Evolutionary conservation across 1,139 yeast genomes (phyloP), one percentile per base, ranked within the genome.

Genomic region (Nematodospora anomalae): DNA sequence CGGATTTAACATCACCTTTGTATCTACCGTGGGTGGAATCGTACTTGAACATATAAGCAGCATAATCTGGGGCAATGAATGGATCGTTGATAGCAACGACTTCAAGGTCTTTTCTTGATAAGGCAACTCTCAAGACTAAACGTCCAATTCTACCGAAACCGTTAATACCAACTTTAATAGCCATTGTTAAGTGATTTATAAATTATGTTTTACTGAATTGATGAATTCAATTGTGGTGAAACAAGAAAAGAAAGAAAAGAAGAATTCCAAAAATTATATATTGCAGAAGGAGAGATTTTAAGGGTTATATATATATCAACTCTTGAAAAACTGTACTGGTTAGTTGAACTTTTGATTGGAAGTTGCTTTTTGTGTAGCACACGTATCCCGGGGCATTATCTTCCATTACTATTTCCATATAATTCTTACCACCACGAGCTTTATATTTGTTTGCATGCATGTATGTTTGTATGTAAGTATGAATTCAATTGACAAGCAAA

Each of bases 91-190:
- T 71, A 56, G 89, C 90, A 46, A 83, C 87, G 52, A 83, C 85
- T 59, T 80, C 73, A 57, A 83, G 80, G 74, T 79, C 85, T 52
- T 74, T 69, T 78, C 85, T 78, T 50, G 58, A 53, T 55, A 83
- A 71, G 50, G 92, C 92, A 60, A 82, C 76, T 76, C 94, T 81
- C 62, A 83, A 74, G 52, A 84, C 94, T 61, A 83, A 79, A 71
- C 94, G 87, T 53, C 94, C 94, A 56, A 83, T 83, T 70, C 94
- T 81, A 57, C 94, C 94, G 82, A 83, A 83, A 61, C 92, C 92
- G 82, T 83, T 83, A 67, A 83, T 84, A 75, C 92, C 92, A 65
- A 83, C 72, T 45, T 61, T 67, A 55, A 73, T 59, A 59, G 65
- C 66, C 67, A 61, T 61, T 50, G 41, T 53, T 21, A 25, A 13